Conservation (phyloP, 1,139 yeast species). For the Geotrichum klebahnii region DNA sequence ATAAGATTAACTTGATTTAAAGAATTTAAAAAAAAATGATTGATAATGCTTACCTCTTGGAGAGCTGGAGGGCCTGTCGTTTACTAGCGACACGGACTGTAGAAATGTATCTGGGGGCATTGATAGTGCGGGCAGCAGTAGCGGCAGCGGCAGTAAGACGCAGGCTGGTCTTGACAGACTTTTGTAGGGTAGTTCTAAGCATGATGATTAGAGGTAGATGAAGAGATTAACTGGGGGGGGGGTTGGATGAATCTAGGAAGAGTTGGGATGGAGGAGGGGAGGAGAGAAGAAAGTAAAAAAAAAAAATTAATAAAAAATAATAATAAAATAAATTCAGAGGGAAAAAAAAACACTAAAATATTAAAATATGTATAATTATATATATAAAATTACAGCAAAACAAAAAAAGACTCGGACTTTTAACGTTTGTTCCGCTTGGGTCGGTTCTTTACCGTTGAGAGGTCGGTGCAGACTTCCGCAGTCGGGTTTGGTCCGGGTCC, state of each 20-base stretch:
- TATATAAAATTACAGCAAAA: background rate
- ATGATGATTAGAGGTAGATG: slow-evolving; percentile 7
- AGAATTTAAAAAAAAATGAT: background rate
- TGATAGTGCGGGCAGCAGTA: slow-evolving; percentile 6
- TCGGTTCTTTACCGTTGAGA: too few relatives aligned
- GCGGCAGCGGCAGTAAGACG: slow-evolving; percentile 19
- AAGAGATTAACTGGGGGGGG: background rate
- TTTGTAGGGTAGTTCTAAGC: slow-evolving; percentile 20
- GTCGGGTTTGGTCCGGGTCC: too few relatives aligned
- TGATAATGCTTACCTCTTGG: slow-evolving; percentile 11
- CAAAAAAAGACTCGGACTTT: background rate
- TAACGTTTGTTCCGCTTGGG: too few relatives aligned
- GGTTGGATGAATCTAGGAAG: background rate
- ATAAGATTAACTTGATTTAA: background rate
- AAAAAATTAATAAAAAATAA: background rate
- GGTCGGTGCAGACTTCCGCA: too few relatives aligned
- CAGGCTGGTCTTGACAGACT: slow-evolving; percentile 14
- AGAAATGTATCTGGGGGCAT: slow-evolving; percentile 18
- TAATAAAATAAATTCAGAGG: background rate
- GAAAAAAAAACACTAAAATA: background rate
- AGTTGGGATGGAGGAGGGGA: background rate
- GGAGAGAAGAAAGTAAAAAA: slow-evolving; percentile 2
- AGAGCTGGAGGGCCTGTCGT: slow-evolving; percentile 12
- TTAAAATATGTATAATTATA: background rate
- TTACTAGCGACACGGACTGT: slow-evolving; percentile 17